These are phyloP conservation scores for Sarocladium brachiariae DNA, from an alignment of 2,329 filamentous ascomycete genomes.

Conservation along the genomic window DNA sequence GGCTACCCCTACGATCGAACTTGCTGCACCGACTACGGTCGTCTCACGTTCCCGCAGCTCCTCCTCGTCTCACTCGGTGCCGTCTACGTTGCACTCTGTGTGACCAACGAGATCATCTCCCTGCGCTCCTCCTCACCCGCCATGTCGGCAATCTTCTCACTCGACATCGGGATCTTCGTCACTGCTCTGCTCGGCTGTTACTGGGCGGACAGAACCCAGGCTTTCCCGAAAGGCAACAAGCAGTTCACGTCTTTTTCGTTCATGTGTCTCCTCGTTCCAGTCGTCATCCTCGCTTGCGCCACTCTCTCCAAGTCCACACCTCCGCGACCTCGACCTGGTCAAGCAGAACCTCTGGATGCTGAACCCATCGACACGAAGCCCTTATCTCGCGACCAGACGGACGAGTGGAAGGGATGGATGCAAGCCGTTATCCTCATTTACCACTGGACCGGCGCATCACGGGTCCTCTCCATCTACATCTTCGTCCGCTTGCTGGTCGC, in stretches of 20 bases:
- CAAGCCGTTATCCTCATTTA: slow-evolving; percentile 47
- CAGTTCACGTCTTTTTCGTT: slow-evolving; percentile 15
- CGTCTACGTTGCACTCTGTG: slow-evolving; percentile 15
- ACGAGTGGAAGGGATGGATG: slow-evolving; percentile 64
- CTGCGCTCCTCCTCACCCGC: slow-evolving; percentile 12
- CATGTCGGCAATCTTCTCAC: slow-evolving; percentile 14
- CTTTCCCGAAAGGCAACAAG: slow-evolving; percentile 22
- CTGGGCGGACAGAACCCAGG: slow-evolving; percentile 21
- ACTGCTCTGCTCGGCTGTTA: slow-evolving; percentile 21
- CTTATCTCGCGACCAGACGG: slow-evolving; percentile 44
- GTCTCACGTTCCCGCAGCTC: slow-evolving; percentile 16
- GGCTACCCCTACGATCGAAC: slow-evolving; percentile 40
- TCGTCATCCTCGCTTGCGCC: slow-evolving; percentile 10
- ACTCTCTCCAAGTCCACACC: slow-evolving; percentile 16
- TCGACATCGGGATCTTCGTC: slow-evolving; percentile 20
- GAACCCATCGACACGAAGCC: slow-evolving; percentile 17
- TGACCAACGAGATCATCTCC: slow-evolving; percentile 17
- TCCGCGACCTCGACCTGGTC: slow-evolving; percentile 11
- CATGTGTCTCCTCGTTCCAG: slow-evolving; percentile 13
- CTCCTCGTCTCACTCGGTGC: slow-evolving; percentile 16
- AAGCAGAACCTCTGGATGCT: slow-evolving; percentile 1
- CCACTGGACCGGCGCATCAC: slow-evolving; percentile 49
- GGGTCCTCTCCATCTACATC: slow-evolving; percentile 44
- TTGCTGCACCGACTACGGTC: slow-evolving; percentile 43
- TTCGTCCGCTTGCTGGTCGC: slow-evolving; percentile 47